These are phyloP conservation scores for Kluyveromyces starmeri DNA, from an alignment of 805 yeast genomes.

Conservation along the genomic window DNA sequence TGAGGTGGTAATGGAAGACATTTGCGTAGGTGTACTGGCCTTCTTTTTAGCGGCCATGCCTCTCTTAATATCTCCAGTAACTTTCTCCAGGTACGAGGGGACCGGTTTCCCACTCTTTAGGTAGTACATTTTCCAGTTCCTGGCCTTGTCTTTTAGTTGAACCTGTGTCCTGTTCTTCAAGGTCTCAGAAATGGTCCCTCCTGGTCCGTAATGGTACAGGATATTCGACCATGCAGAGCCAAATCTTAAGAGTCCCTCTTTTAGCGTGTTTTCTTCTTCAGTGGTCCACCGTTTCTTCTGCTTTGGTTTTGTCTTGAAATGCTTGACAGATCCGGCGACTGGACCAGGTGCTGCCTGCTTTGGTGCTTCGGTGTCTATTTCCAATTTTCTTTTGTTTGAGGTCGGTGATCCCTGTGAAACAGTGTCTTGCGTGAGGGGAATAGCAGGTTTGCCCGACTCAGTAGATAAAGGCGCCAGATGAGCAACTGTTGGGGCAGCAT, in stretches of 20 bases:
- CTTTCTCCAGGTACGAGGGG: slow-evolving; percentile 72
- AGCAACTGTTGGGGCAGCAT: background rate
- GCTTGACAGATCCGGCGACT: background rate
- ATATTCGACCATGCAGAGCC: slow-evolving; percentile 96
- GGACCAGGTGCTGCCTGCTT: background rate
- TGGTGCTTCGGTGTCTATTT: background rate
- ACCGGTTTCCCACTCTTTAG: slow-evolving; percentile 65
- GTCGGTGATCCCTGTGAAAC: background rate
- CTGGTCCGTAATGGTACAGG: slow-evolving; percentile 85
- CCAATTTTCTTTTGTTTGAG: background rate
- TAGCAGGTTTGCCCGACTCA: background rate
- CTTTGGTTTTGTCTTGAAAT: slow-evolving; percentile 17
- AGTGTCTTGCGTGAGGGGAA: background rate
- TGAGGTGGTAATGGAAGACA: too few relatives aligned
- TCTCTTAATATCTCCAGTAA: slow-evolving; percentile 76
- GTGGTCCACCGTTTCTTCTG: slow-evolving; percentile 55
- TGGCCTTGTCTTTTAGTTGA: slow-evolving; percentile 91
- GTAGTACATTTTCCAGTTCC: slow-evolving; percentile 89
- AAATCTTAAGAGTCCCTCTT: slow-evolving; percentile 64
- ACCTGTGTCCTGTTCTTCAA: slow-evolving; percentile 83
- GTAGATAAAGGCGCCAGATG: background rate
- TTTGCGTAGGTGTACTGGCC: too few relatives aligned
- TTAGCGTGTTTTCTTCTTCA: slow-evolving; percentile 79
- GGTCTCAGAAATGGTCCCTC: slow-evolving; percentile 77
- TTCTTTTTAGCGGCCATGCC: slow-evolving; percentile 35